Percentiles rank a stretch among this genome's conserved stretches.
Conservation (phyloP, 2,329 filamentous ascomycete species). For the Alternaria sp. region DNA sequence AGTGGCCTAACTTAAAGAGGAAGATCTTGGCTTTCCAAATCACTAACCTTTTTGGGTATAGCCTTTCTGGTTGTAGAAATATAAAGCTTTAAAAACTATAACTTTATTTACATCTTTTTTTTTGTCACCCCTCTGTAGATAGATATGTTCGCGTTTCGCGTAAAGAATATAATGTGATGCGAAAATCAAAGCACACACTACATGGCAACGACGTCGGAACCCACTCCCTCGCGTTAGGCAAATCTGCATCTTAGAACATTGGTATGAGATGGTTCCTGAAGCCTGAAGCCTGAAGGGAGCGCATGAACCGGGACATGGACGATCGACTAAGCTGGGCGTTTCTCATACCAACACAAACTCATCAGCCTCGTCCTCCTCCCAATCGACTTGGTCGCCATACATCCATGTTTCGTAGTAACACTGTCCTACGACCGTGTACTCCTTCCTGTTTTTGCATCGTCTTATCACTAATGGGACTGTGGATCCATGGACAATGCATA, state of each 20-base stretch:
- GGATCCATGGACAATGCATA: slow-evolving; percentile 12
- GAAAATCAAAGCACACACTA: background rate
- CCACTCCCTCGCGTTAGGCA: background rate
- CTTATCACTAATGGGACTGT: slow-evolving; percentile 10
- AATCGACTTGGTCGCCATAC: slow-evolving; percentile 15
- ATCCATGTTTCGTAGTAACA: slow-evolving; percentile 13
- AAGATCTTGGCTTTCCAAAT: too few relatives aligned
- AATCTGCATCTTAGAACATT: background rate
- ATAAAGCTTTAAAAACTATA: too few relatives aligned
- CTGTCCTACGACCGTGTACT: slow-evolving; percentile 5
- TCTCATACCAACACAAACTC: slow-evolving; percentile 10
- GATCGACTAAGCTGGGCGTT: background rate
- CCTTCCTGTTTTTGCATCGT: background rate
- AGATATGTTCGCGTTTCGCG: background rate
- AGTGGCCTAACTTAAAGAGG: too few relatives aligned
- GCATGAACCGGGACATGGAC: background rate
- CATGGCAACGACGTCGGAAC: background rate
- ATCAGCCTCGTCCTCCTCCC: slow-evolving; percentile 17
- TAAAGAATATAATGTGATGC: background rate
- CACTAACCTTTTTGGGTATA: too few relatives aligned
- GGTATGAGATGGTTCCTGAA: background rate
- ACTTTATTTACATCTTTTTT: too few relatives aligned
- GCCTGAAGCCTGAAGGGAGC: background rate
- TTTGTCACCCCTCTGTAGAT: too few relatives aligned
- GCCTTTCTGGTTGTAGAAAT: too few relatives aligned